These are phyloP conservation scores for Eimeria acervulina DNA, from an alignment of 169 alveolate genomes.

Conservation along the genomic window DNA sequence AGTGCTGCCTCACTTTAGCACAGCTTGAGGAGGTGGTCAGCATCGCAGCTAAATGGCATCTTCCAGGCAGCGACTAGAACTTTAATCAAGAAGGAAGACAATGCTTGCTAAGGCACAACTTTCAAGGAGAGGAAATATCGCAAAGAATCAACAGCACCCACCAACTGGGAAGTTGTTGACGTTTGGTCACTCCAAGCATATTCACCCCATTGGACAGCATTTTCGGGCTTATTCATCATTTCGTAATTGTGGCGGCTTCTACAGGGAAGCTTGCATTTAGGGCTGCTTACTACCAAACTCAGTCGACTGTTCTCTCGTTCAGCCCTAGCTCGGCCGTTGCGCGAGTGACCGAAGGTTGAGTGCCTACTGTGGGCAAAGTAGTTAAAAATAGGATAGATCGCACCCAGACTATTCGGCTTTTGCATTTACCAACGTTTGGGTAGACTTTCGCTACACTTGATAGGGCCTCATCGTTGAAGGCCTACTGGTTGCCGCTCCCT, in stretches of 20 bases:
- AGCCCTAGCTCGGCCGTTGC: background rate
- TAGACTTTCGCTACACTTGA: background rate
- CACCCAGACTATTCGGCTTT: background rate
- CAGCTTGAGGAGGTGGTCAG: background rate
- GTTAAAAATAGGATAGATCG: background rate
- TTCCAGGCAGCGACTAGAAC: background rate
- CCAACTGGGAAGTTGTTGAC: background rate
- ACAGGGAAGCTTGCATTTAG: background rate
- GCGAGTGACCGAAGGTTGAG: background rate
- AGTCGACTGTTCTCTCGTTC: background rate
- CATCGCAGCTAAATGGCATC: background rate
- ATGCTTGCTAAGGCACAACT: background rate
- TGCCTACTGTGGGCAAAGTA: background rate
- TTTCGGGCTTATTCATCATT: background rate
- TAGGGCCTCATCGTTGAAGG: conserved; percentile 34
- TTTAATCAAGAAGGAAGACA: background rate
- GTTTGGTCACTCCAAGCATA: background rate
- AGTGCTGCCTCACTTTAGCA: background rate
- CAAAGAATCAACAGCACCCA: background rate
- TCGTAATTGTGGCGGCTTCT: background rate
- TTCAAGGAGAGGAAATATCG: background rate
- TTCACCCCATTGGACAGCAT: background rate
- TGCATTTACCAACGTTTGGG: background rate
- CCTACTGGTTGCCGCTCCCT: background rate
- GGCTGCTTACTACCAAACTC: background rate